phyloP scores from a whole-genome alignment of 306 rosid species.

The Dryas alaskensis region DNA sequence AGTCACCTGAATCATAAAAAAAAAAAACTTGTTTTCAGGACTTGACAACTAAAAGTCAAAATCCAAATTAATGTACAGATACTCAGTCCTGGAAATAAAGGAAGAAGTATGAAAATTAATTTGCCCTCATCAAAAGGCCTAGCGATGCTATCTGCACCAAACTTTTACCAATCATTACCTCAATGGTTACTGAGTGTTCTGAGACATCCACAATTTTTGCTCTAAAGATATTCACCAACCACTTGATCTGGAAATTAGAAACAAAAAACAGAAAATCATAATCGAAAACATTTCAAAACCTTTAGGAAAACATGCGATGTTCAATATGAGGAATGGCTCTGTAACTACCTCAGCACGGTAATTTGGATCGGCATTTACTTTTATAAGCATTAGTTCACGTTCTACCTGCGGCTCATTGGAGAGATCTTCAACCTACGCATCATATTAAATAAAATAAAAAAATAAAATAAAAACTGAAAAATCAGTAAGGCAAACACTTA shows the following conservation, averaged over 20 bases:
- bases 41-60: neutral
- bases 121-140: neutral
- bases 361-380: slow-evolving; percentile 49
- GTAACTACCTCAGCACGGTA: slow-evolving; percentile 55
- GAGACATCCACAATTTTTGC: slow-evolving; percentile 77
- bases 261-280: slow-evolving; percentile 6
- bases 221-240: slow-evolving; percentile 78
- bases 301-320: neutral
- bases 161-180: slow-evolving; percentile 39
- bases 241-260: slow-evolving; percentile 49
- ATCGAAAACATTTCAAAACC: neutral
- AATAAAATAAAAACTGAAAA: slow-evolving; percentile 1
- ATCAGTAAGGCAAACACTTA: neutral
- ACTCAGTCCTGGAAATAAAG: neutral
- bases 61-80: neutral
- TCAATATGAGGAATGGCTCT: slow-evolving; percentile 4
- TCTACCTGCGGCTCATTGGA: slow-evolving; percentile 75
- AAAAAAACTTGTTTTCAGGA: neutral
- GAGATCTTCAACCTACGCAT: slow-evolving; percentile 65
- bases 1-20: slow-evolving; percentile 52
- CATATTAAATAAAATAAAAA: neutral
- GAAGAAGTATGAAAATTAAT: neutral
- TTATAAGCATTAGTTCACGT: slow-evolving; percentile 74
- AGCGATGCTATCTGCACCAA: neutral
- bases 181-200: slow-evolving; percentile 61